A percentile compares a stretch with the other conserved stretches of the same genome.
Evolutionary conservation across 148 eudicot genomes (phyloP).

Genomic region (Nepenthes mirabilis): DNA sequence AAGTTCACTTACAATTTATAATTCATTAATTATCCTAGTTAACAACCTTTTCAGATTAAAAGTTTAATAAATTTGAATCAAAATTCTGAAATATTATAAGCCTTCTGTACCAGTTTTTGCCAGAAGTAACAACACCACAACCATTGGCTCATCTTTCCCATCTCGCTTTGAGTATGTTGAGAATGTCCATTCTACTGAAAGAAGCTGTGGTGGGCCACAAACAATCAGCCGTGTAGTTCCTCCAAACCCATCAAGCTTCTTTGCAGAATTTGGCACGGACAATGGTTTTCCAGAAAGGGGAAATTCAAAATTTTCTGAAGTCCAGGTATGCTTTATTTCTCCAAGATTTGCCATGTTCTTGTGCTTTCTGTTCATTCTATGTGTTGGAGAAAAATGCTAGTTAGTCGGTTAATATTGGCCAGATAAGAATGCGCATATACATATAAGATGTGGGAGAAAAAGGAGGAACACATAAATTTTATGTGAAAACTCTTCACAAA

Average conservation of each 20-base stretch:
- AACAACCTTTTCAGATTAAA: too few relatives aligned
- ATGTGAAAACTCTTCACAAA: too few relatives aligned
- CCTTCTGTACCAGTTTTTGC: conserved; percentile 58
- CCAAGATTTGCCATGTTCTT: not conserved
- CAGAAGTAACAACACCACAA: conserved; percentile 31
- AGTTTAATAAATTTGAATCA: too few relatives aligned
- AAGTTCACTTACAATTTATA: too few relatives aligned
- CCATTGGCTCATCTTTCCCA: conserved; percentile 42
- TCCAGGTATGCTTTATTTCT: conserved; percentile 36
- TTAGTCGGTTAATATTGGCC: too few relatives aligned
- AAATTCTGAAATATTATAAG: not conserved
- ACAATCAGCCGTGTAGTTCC: conserved; percentile 56
- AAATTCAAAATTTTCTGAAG: conserved; percentile 56
- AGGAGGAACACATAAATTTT: too few relatives aligned
- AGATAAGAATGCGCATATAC: too few relatives aligned
- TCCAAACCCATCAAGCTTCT: conserved; percentile 78
- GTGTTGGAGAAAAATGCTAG: not conserved
- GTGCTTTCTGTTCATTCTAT: not conserved
- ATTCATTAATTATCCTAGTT: too few relatives aligned
- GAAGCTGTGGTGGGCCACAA: conserved; percentile 45
- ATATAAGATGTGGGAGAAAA: too few relatives aligned
- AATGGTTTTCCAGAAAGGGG: conserved; percentile 59
- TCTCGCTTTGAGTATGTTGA: conserved; percentile 91
- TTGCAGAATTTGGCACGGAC: conserved; percentile 93
- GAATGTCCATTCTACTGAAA: conserved; percentile 35